phyloP scores from a whole-genome alignment of 192 early-diverging fungal genomes.

The Linnemannia schmuckeri region DNA sequence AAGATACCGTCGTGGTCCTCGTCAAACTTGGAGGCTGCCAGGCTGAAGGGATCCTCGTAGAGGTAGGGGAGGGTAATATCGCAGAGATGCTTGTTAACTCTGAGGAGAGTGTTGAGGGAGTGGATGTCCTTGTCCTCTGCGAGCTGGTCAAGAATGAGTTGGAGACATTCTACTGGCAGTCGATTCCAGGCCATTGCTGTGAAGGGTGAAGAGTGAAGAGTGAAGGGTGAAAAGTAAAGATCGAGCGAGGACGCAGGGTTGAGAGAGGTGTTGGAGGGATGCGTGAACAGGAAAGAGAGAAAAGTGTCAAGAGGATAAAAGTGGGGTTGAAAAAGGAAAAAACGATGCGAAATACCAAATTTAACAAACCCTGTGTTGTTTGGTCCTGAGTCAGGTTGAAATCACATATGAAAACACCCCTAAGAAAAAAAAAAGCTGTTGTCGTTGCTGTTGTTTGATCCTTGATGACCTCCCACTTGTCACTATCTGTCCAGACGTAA shows the following conservation, averaged over 20 bases:
- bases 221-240: neutral
- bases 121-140: neutral
- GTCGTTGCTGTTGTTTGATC: neutral
- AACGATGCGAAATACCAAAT: neutral
- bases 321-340: conserved; percentile 2
- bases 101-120: conserved; percentile 14
- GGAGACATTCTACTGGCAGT: conserved; percentile 26
- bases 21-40: neutral
- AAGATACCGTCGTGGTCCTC: neutral
- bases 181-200: neutral
- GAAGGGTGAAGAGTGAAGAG: neutral
- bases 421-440: neutral
- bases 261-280: neutral
- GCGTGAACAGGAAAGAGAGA: too few relatives aligned
- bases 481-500: neutral
- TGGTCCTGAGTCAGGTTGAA: neutral
- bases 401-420: neutral
- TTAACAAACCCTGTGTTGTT: neutral
- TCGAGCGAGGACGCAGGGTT: neutral
- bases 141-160: conserved; percentile 17
- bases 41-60: conserved; percentile 18
- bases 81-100: conserved; percentile 14
- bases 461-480: too few relatives aligned
- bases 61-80: conserved; percentile 22
- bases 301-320: neutral